Percentiles rank a stretch among this genome's conserved stretches.
These are phyloP conservation scores for Asterochloris sp. DNA, from an alignment of 139 green algal species.

Conservation along the genomic window DNA sequence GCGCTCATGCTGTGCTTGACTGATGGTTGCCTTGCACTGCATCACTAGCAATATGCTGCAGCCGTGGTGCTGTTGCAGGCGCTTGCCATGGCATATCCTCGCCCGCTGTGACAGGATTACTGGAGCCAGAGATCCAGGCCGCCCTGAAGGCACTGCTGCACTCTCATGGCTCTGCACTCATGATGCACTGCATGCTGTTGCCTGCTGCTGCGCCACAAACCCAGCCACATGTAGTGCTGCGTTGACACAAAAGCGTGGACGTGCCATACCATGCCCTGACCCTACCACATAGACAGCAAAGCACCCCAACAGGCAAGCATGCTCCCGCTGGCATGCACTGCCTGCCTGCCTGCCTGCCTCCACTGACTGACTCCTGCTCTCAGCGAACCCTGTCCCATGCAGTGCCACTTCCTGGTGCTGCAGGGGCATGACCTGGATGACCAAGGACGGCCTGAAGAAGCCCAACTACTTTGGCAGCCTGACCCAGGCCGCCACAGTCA, in stretches of 20 bases:
- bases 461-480: slow-evolving; percentile 98
- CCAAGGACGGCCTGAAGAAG: slow-evolving; percentile 92
- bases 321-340: too few species aligned
- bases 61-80: neutral
- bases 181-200: too few species aligned
- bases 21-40: too few species aligned
- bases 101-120: too few species aligned
- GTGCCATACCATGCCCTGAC: neutral
- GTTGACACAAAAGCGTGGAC: too few species aligned
- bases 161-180: too few species aligned
- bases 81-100: neutral
- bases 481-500: slow-evolving; percentile 92
- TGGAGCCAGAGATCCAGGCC: too few species aligned
- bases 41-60: too few species aligned
- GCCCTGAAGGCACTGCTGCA: neutral
- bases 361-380: neutral
- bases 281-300: neutral
- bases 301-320: neutral
- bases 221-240: too few species aligned
- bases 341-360: too few species aligned
- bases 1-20: too few species aligned
- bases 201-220: too few species aligned
- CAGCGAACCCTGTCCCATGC: neutral
- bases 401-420: neutral
- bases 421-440: slow-evolving; percentile 98